Base-by-base conservation (phyloP, 495 filamentous ascomycete genomes). In the Lentithecium fluviatile region DNA sequence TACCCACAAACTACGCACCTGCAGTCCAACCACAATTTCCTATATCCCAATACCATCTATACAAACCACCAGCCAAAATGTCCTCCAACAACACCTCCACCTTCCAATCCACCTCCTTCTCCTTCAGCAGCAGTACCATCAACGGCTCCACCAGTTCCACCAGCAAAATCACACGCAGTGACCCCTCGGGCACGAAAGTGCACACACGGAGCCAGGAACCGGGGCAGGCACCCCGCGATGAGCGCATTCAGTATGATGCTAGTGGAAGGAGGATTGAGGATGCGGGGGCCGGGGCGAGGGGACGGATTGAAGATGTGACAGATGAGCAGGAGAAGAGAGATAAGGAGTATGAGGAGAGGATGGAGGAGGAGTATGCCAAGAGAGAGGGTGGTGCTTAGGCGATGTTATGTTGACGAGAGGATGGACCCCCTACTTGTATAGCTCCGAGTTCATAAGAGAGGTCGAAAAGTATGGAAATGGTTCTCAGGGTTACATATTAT, bases 281-380 rank as follows among this genome's bases (percentile, higher is more conserved):
- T 32, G 40, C n/a, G 8, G 38, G 20, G 45, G 40, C n/a, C 7
- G 38, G 20, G 45, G 23, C 17, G 36, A 45, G 40, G 21, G 40
- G 46, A 37, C 54, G 60, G 25, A 58, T 64, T 40, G 60, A 64
- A 38, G 60, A 64, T 64, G 60, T 64, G 53, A 64, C 60, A 24
- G 60, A 63, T 29, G 24, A 62, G 45, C 38, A 49, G 32, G 40
- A 38, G 56, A 52, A 26, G 26, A 29, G 17, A 21, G 62, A 60
- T 24, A 58, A 29, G 49, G 15, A 42, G 51, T 59, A 54, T 54
- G 62, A 47, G 49, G 49, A 62, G 51, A 43, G 36, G 36, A 65
- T 65, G 26, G 56, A 65, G 57, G 57, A 65, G 20, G 61, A 64
- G 49, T 64, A 65, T 56, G 62, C 62, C 34, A 65, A 65, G 50